Percentiles rank a stretch among this genome's conserved stretches.
These are phyloP conservation scores for Pharus latifolius DNA, from an alignment of 176 grass and related monocot genomes.

Conservation along the genomic window DNA sequence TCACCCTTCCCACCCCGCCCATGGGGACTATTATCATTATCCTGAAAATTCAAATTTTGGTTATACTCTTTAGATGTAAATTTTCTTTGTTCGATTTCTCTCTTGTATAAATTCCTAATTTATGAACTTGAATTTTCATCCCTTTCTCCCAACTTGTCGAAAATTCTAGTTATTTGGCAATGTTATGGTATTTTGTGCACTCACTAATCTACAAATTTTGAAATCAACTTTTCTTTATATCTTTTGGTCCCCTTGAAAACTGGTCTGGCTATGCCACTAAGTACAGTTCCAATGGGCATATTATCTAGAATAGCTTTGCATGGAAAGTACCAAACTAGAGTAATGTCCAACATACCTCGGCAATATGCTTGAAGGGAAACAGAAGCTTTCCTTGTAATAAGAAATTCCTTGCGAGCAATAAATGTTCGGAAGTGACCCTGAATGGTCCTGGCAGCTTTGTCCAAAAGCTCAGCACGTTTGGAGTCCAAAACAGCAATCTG, in stretches of 20 bases:
- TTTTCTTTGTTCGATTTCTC: no score
- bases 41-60: no score
- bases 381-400: conserved; percentile 44
- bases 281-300: background rate
- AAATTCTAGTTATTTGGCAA: background rate
- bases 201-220: background rate
- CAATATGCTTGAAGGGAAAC: conserved; percentile 62
- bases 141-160: no score
- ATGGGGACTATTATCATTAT: no score
- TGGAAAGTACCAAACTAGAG: background rate
- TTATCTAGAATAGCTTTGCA: background rate
- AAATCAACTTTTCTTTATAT: background rate
- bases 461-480: conserved; percentile 64
- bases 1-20: no score
- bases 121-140: no score
- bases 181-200: background rate
- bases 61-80: no score
- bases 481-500: conserved; percentile 83
- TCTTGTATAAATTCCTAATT: no score
- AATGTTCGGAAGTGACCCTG: conserved; percentile 60
- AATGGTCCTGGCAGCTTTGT: conserved; percentile 53
- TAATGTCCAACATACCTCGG: conserved; percentile 39
- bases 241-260: background rate
- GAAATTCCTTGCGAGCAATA: conserved; percentile 38
- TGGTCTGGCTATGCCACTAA: background rate